These are phyloP conservation scores for Coprinellus aureogranulatus DNA, from an alignment of 768 basidiomycete species.

Conservation along the genomic window DNA sequence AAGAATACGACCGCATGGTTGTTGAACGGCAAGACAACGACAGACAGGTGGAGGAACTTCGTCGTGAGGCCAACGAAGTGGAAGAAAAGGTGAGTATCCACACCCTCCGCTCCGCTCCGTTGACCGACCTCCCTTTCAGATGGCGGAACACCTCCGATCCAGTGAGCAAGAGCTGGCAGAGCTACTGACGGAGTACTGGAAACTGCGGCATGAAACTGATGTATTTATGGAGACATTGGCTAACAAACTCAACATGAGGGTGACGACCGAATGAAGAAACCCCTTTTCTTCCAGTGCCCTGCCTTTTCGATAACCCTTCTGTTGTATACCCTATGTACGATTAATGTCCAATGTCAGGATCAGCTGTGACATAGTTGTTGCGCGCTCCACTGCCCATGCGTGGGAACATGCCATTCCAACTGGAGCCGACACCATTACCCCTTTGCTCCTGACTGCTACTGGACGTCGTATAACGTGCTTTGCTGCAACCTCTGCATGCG, in stretches of 20 bases:
- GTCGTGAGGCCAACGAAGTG: conserved; percentile 64
- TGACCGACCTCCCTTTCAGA: conserved; percentile 40
- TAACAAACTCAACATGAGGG: conserved; percentile 69
- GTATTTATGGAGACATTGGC: conserved; percentile 86
- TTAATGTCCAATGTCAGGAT: no score
- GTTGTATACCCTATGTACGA: no score
- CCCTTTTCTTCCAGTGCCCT: no score
- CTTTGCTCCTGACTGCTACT: no score
- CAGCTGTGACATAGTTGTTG: no score
- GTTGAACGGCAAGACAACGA: conserved; percentile 76
- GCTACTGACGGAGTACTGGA: conserved; percentile 81
- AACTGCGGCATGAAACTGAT: conserved; percentile 77
- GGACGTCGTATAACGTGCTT: no score
- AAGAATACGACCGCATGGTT: conserved; percentile 78
- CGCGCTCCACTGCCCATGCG: no score
- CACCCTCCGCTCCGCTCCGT: background rate
- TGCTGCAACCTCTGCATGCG: no score
- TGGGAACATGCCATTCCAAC: no score
- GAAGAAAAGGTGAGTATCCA: conserved; percentile 53
- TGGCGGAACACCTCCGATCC: conserved; percentile 68
- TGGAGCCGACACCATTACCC: no score
- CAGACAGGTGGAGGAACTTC: conserved; percentile 73
- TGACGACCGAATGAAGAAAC: conserved; percentile 16
- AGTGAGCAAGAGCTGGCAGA: conserved; percentile 81
- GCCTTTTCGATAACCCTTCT: no score